These are phyloP conservation scores for Dendrobium huoshanense DNA, from an alignment of 106 monocot species.

Conservation along the genomic window DNA sequence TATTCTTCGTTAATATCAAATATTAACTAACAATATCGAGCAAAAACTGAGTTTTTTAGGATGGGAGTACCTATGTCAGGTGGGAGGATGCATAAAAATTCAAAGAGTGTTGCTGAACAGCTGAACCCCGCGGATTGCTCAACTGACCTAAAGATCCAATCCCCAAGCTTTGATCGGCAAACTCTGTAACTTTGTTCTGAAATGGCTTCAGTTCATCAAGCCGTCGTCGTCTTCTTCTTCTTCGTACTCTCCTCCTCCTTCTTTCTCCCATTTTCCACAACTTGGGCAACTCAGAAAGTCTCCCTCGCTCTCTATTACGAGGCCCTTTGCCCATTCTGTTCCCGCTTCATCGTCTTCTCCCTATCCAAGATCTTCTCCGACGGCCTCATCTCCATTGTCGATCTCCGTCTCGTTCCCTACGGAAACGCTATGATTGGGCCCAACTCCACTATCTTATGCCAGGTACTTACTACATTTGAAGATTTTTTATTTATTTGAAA, in stretches of 20 bases:
- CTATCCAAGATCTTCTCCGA: slow-evolving; percentile 65
- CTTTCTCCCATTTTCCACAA: slow-evolving; percentile 12
- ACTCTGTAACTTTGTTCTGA: too few relatives aligned
- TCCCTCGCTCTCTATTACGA: slow-evolving; percentile 80
- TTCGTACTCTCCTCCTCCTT: slow-evolving; percentile 11
- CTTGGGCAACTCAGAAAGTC: slow-evolving; percentile 37
- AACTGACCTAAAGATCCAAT: too few relatives aligned
- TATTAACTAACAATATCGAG: too few relatives aligned
- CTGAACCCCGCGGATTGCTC: too few relatives aligned
- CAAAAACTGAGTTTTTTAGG: too few relatives aligned
- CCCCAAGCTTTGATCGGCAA: too few relatives aligned
- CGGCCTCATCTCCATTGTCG: slow-evolving; percentile 70
- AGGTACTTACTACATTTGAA: slow-evolving; percentile 22
- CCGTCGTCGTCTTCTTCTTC: slow-evolving; percentile 10
- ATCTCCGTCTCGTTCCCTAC: slow-evolving; percentile 85
- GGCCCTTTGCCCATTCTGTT: slow-evolving; percentile 81
- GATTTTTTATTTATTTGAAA: background rate
- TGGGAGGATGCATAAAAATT: too few relatives aligned
- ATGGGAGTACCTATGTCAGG: too few relatives aligned
- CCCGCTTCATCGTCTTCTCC: slow-evolving; percentile 59
- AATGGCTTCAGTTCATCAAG: slow-evolving; percentile 30
- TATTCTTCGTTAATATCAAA: too few relatives aligned
- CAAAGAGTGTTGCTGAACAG: too few relatives aligned
- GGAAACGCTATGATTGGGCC: slow-evolving; percentile 58
- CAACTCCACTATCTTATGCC: slow-evolving; percentile 61